Conservation (phyloP, 768 basidiomycete genomes). For the Lentinula sp. region DNA sequence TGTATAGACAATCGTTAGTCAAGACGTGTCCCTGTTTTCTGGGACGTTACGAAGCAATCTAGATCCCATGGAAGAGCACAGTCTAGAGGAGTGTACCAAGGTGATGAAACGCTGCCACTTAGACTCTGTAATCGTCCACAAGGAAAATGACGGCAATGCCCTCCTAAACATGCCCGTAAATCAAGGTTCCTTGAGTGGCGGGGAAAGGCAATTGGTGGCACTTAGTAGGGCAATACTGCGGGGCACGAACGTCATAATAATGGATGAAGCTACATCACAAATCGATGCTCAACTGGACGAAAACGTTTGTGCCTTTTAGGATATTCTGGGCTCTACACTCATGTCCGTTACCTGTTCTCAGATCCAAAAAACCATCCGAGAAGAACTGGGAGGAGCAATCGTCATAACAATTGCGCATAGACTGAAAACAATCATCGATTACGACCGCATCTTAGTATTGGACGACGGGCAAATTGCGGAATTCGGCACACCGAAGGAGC, state of each 20-base stretch:
- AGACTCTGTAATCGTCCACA: conserved; percentile 33
- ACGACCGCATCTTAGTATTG: conserved; percentile 70
- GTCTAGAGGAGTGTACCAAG: conserved; percentile 56
- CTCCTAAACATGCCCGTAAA: conserved; percentile 59
- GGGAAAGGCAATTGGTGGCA: conserved; percentile 72
- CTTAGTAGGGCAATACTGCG: conserved; percentile 65
- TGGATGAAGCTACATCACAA: conserved; percentile 78
- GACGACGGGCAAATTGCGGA: conserved; percentile 65
- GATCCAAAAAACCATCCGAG: conserved; percentile 71
- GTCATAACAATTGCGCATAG: conserved; percentile 84
- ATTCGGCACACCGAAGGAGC: conserved; percentile 57
- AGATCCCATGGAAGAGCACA: conserved; percentile 58
- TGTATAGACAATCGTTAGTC: conserved; percentile 61
- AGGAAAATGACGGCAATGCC: conserved; percentile 25
- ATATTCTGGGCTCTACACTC: not conserved
- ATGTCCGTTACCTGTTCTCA: conserved; percentile 14
- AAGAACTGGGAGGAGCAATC: conserved; percentile 64
- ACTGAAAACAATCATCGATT: conserved; percentile 71
- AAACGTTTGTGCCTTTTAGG: conserved; percentile 31
- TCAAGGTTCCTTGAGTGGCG: conserved; percentile 64
- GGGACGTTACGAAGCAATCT: conserved; percentile 71
- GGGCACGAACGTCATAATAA: conserved; percentile 59
- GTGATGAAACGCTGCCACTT: conserved; percentile 65
- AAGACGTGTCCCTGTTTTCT: conserved; percentile 70
- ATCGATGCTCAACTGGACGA: conserved; percentile 70